These are phyloP conservation scores for Hemerocallis citrina DNA, from an alignment of 106 monocot species.

Conservation along the genomic window DNA sequence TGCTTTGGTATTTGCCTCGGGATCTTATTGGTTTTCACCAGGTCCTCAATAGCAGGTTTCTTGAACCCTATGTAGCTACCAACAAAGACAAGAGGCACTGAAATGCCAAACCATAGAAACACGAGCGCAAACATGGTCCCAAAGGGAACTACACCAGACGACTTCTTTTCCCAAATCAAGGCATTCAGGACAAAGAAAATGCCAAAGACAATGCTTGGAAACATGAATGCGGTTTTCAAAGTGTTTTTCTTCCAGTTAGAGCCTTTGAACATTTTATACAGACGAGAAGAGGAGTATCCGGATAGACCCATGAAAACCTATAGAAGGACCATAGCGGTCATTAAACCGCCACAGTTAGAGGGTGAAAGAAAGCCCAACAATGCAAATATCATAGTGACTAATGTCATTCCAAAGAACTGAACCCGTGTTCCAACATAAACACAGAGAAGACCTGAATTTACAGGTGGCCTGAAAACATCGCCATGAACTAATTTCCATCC, in stretches of 20 bases:
- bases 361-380: slow-evolving; percentile 63
- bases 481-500: slow-evolving; percentile 77
- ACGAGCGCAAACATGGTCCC: slow-evolving; percentile 74
- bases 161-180: slow-evolving; percentile 69
- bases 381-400: slow-evolving; percentile 69
- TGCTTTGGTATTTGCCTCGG: slow-evolving; percentile 65
- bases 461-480: slow-evolving; percentile 61
- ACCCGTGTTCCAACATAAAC: slow-evolving; percentile 74
- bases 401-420: slow-evolving; percentile 60
- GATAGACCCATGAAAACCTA: slow-evolving; percentile 81
- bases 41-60: slow-evolving; percentile 57
- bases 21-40: slow-evolving; percentile 65
- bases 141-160: slow-evolving; percentile 69
- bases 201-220: slow-evolving; percentile 49
- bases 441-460: slow-evolving; percentile 48
- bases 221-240: slow-evolving; percentile 56
- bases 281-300: slow-evolving; percentile 52
- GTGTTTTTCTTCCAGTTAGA: slow-evolving; percentile 68
- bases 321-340: slow-evolving; percentile 71
- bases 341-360: slow-evolving; percentile 62
- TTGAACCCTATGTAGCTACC: slow-evolving; percentile 63
- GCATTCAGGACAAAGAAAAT: slow-evolving; percentile 65
- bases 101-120: slow-evolving; percentile 69
- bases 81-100: slow-evolving; percentile 58
- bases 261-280: slow-evolving; percentile 74